A percentile compares a stretch with the other conserved stretches of the same genome.
phyloP scores from a whole-genome alignment of 331 rosid species.

The Pyrus hybrid region DNA sequence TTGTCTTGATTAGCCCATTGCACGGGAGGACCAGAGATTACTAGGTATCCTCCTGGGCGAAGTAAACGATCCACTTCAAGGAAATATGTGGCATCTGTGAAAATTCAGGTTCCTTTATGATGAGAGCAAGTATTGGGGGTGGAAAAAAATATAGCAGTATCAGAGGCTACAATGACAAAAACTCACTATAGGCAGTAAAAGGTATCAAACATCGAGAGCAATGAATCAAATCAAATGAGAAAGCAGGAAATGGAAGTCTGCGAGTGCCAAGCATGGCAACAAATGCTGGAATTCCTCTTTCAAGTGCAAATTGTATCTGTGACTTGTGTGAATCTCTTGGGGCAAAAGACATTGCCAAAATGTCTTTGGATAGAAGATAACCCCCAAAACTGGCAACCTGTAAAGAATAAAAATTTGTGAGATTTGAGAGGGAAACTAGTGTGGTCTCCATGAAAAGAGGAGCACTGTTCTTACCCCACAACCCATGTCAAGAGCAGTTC shows the following conservation, averaged over 20 bases:
- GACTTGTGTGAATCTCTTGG: constrained; percentile 98
- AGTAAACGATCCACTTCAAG: constrained; percentile 92
- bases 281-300: constrained; percentile 99
- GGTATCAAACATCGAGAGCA: constrained; percentile 96
- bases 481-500: constrained; percentile 99
- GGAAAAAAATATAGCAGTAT: neutral
- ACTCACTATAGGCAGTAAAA: constrained; percentile 91
- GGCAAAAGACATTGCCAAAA: constrained; percentile 84
- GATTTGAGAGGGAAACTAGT: neutral
- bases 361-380: constrained; percentile 62
- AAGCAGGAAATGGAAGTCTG: constrained; percentile 91
- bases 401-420: constrained; percentile 10
- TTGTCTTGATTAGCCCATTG: constrained; percentile 97
- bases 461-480: constrained; percentile 71
- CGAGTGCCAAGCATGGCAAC: constrained; percentile 98
- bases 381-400: constrained; percentile 99
- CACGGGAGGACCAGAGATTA: constrained; percentile 97
- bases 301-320: constrained; percentile 93
- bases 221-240: constrained; percentile 84
- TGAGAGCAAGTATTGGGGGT: constrained; percentile 3
- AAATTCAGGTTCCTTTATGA: constrained; percentile 9
- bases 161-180: constrained; percentile 8
- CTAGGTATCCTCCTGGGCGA: constrained; percentile 90
- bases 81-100: constrained; percentile 91
- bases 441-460: constrained; percentile 12